A percentile compares a stretch with the other conserved stretches of the same genome.
phyloP scores from a whole-genome alignment of 2,329 filamentous ascomycete species.

The Paecilomyces formosus region DNA sequence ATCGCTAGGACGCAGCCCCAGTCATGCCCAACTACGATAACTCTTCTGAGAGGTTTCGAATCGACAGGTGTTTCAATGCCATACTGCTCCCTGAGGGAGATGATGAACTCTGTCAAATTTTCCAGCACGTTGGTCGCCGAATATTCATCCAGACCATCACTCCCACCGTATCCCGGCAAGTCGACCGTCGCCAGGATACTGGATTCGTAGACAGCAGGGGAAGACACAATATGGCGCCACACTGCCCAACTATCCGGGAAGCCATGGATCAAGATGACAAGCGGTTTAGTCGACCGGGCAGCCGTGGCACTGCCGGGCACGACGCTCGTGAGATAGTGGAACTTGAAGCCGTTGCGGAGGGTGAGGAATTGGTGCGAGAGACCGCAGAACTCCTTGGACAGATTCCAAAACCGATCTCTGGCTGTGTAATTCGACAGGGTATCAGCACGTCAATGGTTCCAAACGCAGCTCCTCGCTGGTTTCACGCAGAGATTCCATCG shows the following conservation, averaged over 20 bases:
- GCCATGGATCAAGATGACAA: slow-evolving; percentile 52
- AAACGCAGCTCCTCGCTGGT: background rate
- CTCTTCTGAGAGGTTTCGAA: slow-evolving; percentile 31
- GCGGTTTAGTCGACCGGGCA: slow-evolving; percentile 19
- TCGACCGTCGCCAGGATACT: slow-evolving; percentile 49
- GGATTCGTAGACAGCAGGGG: slow-evolving; percentile 26
- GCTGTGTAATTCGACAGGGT: slow-evolving; percentile 27
- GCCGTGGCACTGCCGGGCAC: slow-evolving; percentile 11
- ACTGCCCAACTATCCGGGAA: slow-evolving; percentile 53
- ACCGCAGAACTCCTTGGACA: slow-evolving; percentile 39
- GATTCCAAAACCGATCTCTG: slow-evolving; percentile 47
- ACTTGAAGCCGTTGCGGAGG: slow-evolving; percentile 41
- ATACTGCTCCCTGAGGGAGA: slow-evolving; percentile 43
- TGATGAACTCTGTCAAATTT: slow-evolving; percentile 45
- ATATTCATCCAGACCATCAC: slow-evolving; percentile 45
- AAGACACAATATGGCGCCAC: slow-evolving; percentile 44
- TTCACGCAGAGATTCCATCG: no score
- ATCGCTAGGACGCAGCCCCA: slow-evolving; percentile 48
- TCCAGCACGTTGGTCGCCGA: slow-evolving; percentile 46
- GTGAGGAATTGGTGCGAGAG: slow-evolving; percentile 47
- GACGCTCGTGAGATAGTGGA: slow-evolving; percentile 48
- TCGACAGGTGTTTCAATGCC: slow-evolving; percentile 21
- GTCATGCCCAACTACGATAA: slow-evolving; percentile 47
- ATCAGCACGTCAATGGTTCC: background rate
- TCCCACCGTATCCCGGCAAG: slow-evolving; percentile 53